Evolutionary conservation across 495 filamentous ascomycete genomes (phyloP), one percentile per base, ranked within the genome.

Genomic region (Parmelia sp.): DNA sequence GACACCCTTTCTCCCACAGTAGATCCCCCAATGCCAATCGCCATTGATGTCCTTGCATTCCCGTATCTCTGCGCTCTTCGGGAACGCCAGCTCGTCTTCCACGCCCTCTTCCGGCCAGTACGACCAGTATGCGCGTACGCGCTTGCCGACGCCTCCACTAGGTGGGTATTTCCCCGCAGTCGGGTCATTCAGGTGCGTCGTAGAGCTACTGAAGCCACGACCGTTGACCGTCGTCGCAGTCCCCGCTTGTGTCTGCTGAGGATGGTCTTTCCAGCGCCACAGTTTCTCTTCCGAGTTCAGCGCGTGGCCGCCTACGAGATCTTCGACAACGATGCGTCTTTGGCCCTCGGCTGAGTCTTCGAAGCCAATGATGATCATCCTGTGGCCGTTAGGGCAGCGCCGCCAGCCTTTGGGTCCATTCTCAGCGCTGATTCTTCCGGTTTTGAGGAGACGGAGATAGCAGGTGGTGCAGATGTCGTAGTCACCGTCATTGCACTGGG

Each of bases 21-120:
- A 96, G 40, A 79, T 83, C 0, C 92, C 92, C 77, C 84, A 85
- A 62, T 79, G 89, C 91, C 91, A 96, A 73, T 95, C 90, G 45
- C 85, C 90, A 74, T 94, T 96, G 53, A 92, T 83, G 73, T 90
- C 86, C 74, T 90, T 84, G 40, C 85, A 84, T 78, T 96, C 92
- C 4, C 80, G 78, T 15, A 96, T 82, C 74, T 93, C 89, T 0
- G 91, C 90, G 8, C 88, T 86, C 62, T 84, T 87, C 4, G 92
- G 92, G 69, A 96, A 96, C 68, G 83, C 76, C 60, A 96, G 71
- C 78, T 96, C 92, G 73, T 95, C 88, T 39, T 76, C 74, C 17
- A 78, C 78, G 9, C 78, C 84, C 14, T 81, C 82, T 9, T 81
- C 81, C 0, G 90, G 90, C 69, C 86, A 91, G 79, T 85, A 95